These are phyloP conservation scores for Trifolium pratense DNA, from an alignment of 306 rosid species.

Conservation along the genomic window DNA sequence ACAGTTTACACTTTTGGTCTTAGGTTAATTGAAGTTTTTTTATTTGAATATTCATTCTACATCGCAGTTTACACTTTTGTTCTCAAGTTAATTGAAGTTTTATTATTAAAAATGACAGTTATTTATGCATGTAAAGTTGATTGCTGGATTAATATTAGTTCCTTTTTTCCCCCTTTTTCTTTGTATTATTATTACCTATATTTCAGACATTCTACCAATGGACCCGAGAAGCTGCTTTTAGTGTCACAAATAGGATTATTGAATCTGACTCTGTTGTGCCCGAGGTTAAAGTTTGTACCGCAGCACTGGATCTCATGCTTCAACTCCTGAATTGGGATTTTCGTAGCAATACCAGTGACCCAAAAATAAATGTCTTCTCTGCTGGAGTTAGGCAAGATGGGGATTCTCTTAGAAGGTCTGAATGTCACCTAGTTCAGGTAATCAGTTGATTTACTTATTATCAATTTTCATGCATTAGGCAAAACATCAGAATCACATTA, in stretches of 20 bases:
- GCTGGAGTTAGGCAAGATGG: slow-evolving; percentile 62
- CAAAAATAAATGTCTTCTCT: slow-evolving; percentile 61
- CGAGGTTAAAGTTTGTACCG: slow-evolving; percentile 85
- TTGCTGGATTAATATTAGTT: slow-evolving; percentile 15
- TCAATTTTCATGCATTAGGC: slow-evolving; percentile 28
- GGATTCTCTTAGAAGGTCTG: slow-evolving; percentile 76
- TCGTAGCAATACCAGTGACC: slow-evolving; percentile 48
- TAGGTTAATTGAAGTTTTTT: slow-evolving; percentile 29
- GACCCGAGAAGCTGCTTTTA: slow-evolving; percentile 89
- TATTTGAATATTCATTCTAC: slow-evolving; percentile 33
- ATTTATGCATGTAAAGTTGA: slow-evolving; percentile 21
- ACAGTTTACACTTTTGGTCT: neutral
- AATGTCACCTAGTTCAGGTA: slow-evolving; percentile 91
- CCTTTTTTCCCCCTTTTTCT: neutral
- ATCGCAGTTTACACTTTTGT: neutral
- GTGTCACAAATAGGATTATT: slow-evolving; percentile 75
- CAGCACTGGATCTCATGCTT: slow-evolving; percentile 86
- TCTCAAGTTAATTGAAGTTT: slow-evolving; percentile 8
- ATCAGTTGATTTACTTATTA: slow-evolving; percentile 34
- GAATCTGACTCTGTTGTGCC: slow-evolving; percentile 72
- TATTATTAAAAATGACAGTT: slow-evolving; percentile 26
- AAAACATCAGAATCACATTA: slow-evolving; percentile 6
- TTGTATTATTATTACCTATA: slow-evolving; percentile 30
- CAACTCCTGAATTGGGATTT: slow-evolving; percentile 98
- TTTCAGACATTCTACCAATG: slow-evolving; percentile 76